phyloP scores from a whole-genome alignment of 1,284 basidiomycete species.

The Trichosporon asahii region DNA sequence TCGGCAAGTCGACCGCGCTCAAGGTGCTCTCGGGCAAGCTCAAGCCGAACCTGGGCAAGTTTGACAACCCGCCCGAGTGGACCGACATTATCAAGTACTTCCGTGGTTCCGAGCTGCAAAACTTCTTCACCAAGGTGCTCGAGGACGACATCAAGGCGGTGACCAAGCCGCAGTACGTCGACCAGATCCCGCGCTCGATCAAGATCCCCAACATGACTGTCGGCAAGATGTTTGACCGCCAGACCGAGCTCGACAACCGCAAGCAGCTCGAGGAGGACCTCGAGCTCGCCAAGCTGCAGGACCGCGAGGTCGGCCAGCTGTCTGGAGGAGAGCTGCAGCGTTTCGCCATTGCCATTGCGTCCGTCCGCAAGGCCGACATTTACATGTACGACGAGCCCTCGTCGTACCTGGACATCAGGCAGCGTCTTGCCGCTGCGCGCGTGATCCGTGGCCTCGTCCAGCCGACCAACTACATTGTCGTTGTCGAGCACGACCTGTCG shows the following conservation, averaged over 20 bases:
- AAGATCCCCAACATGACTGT: slow-evolving; percentile 79
- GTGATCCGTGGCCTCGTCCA: slow-evolving; percentile 81
- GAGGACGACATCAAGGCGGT: slow-evolving; percentile 96
- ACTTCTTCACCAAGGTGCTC: slow-evolving; percentile 97
- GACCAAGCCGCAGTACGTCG: slow-evolving; percentile 98
- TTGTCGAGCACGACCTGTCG: slow-evolving; percentile 95
- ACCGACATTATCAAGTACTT: slow-evolving; percentile 96
- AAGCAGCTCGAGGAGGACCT: slow-evolving; percentile 74
- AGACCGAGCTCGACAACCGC: slow-evolving; percentile 62
- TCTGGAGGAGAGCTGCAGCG: slow-evolving; percentile 94
- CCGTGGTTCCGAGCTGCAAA: slow-evolving; percentile 93
- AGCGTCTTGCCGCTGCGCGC: slow-evolving; percentile 91
- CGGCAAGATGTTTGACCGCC: slow-evolving; percentile 73
- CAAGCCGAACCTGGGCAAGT: slow-evolving; percentile 63
- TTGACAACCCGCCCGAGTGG: slow-evolving; percentile 86
- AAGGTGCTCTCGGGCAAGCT: slow-evolving; percentile 93
- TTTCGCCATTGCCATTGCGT: slow-evolving; percentile 63
- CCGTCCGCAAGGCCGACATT: slow-evolving; percentile 83
- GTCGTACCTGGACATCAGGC: slow-evolving; percentile 91
- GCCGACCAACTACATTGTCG: slow-evolving; percentile 83
- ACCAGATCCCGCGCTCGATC: slow-evolving; percentile 93
- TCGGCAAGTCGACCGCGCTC: slow-evolving; percentile 92
- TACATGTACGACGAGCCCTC: slow-evolving; percentile 75
- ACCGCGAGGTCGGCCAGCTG: slow-evolving; percentile 76
- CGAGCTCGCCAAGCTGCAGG: slow-evolving; percentile 78